phyloP scores from a whole-genome alignment of 352 stramenopile genomes.

The Phytopythium oedochilum region DNA sequence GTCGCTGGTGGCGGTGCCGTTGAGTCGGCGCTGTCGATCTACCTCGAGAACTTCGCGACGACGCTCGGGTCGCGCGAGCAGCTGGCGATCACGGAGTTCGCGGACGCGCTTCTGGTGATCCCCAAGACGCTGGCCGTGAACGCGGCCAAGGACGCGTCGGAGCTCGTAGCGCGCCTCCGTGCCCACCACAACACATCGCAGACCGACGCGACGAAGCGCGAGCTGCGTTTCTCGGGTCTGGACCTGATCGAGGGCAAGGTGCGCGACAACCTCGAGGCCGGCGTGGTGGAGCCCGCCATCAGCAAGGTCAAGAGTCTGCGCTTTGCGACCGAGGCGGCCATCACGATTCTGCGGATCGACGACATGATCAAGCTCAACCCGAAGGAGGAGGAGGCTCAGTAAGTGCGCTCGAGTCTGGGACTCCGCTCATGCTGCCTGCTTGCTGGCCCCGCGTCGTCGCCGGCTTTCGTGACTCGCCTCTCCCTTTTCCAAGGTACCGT shows the following conservation, averaged over 20 bases:
- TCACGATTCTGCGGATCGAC: slow-evolving; percentile 99
- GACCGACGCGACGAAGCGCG: slow-evolving; percentile 66
- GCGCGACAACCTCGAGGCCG: slow-evolving; percentile 94
- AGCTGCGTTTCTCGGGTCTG: slow-evolving; percentile 91
- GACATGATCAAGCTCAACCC: slow-evolving; percentile 97
- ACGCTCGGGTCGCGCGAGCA: slow-evolving; percentile 97
- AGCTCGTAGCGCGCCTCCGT: slow-evolving; percentile 96
- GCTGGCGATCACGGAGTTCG: slow-evolving; percentile 98
- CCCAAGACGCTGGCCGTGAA: slow-evolving; percentile 99
- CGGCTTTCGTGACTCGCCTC: not conserved
- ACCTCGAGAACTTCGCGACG: slow-evolving; percentile 97
- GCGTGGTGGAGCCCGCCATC: slow-evolving; percentile 99
- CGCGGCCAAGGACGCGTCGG: slow-evolving; percentile 97
- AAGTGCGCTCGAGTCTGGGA: slow-evolving; percentile 15
- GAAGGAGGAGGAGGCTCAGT: slow-evolving; percentile 80
- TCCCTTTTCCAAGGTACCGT: no score
- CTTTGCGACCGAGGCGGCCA: slow-evolving; percentile 98
- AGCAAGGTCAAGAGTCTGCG: slow-evolving; percentile 99
- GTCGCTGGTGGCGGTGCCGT: slow-evolving; percentile 97
- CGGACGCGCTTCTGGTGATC: slow-evolving; percentile 97
- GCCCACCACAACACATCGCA: slow-evolving; percentile 96
- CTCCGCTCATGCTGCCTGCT: not conserved
- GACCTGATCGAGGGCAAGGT: slow-evolving; percentile 95
- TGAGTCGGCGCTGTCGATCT: slow-evolving; percentile 97
- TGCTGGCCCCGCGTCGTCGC: not conserved